Evolutionary conservation across 176 grass and related monocot species (phyloP), one percentile per base, ranked within the genome.

Genomic region (Raddia distichophylla): DNA sequence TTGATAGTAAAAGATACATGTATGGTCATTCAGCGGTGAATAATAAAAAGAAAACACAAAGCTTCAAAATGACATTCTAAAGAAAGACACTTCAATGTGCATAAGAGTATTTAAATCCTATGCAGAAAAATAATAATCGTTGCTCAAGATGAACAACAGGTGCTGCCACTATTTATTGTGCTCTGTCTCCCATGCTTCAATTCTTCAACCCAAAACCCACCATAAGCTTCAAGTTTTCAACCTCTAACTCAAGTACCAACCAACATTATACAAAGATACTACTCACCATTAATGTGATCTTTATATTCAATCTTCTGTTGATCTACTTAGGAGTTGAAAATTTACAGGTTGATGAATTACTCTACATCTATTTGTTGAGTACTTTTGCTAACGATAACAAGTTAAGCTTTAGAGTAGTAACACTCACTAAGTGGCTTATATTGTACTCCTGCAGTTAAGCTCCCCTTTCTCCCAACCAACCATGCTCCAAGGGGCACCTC

Each of bases 381-480:
- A 47, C 67, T 69, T 64, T 69, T 8, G 52, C 40, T 10, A 81
- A 54, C 18, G 56, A 45, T 14, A 81, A 16, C 15, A 48, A 60
- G 53, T 58, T 80, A n/a, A 0, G 43, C 57, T 84, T 62, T 17
- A 84, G 20, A 60, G 16, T 13, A 66, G 40, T 75, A 75, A 74
- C 42, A 93, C 92, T 93, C 67, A 97, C 95, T 63, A 67, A 80
- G 69, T 71, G 86, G 90, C 69, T 87, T 94, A 81, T 90, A 97
- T 67, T 92, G 80, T 76, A 94, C 17, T 82, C 95, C 95, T 80
- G 82, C 83, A 87, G 80, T 91, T 78, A 97, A 80, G 59, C 88
- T 87, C 56, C 92, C 95, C 56, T 44, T 83, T 81, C 86, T 92
- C 34, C 81, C 88, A 51, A 92, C 92, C 70, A 97, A 83, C 95